Evolutionary conservation across 495 filamentous ascomycete species (phyloP).

Genomic region (Chlorociboria aeruginascens): DNA sequence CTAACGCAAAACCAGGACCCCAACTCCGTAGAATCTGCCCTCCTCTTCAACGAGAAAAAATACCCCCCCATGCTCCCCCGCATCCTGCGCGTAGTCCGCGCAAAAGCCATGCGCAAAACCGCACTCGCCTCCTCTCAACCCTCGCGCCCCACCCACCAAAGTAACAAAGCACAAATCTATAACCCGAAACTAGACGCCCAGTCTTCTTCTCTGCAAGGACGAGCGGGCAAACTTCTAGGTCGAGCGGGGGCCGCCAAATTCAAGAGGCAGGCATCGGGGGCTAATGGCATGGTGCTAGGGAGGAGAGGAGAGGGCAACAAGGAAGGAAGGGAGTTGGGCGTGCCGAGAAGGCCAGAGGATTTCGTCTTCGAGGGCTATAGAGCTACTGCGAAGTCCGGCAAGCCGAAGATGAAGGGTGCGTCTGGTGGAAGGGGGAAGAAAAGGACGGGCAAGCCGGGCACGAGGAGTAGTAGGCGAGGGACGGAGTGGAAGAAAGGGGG

Average conservation of each 20-base stretch:
- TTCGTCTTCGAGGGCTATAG: conserved; percentile 87
- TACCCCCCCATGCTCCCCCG: conserved; percentile 88
- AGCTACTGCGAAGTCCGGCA: conserved; percentile 54
- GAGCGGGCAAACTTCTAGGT: conserved; percentile 74
- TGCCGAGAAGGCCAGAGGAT: conserved; percentile 42
- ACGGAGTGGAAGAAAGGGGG: conserved; percentile 54
- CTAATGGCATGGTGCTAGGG: conserved; percentile 11
- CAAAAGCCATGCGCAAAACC: conserved; percentile 66
- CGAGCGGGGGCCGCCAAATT: conserved; percentile 60
- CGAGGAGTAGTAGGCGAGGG: conserved; percentile 43
- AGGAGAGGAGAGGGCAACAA: conserved; percentile 9
- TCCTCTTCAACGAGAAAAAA: conserved; percentile 78
- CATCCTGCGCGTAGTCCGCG: conserved; percentile 72
- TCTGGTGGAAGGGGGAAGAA: conserved; percentile 28
- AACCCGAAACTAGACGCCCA: conserved; percentile 53
- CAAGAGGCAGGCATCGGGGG: conserved; percentile 17
- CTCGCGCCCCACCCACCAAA: conserved; percentile 7
- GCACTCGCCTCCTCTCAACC: conserved; percentile 20
- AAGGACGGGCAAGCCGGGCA: conserved; percentile 34
- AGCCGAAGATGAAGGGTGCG: conserved; percentile 47
- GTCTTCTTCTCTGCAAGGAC: conserved; percentile 61
- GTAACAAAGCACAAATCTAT: conserved; percentile 33
- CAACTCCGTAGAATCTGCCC: conserved; percentile 77
- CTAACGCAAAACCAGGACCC: conserved; percentile 41
- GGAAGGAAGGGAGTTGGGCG: neutral